These are phyloP conservation scores for Auricularia sp. DNA, from an alignment of 768 basidiomycete genomes.

Conservation along the genomic window DNA sequence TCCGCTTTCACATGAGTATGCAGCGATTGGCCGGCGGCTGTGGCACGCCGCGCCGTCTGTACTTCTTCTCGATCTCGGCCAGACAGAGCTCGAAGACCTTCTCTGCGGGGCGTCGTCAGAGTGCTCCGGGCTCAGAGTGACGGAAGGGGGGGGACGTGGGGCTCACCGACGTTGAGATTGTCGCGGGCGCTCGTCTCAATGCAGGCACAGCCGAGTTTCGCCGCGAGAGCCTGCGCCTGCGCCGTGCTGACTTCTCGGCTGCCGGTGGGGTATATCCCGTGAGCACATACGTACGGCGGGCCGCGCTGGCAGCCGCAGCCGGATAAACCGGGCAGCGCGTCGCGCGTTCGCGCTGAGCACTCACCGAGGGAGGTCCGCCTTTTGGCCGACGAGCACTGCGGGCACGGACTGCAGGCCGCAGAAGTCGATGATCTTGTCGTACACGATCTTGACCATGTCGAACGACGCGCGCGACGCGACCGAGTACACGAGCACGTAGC, in stretches of 20 bases:
- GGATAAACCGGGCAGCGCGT: constrained; percentile 17
- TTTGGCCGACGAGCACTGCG: constrained; percentile 90
- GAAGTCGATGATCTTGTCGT: constrained; percentile 88
- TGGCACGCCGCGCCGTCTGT: constrained; percentile 39
- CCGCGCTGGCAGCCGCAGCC: constrained; percentile 4
- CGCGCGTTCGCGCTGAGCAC: constrained; percentile 27
- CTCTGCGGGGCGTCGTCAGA: constrained; percentile 31
- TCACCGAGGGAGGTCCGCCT: constrained; percentile 68
- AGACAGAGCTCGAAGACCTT: constrained; percentile 81
- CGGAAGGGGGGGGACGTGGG: not conserved
- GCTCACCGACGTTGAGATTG: constrained; percentile 81
- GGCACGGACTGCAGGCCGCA: constrained; percentile 77
- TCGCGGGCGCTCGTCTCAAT: constrained; percentile 85
- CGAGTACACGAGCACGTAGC: constrained; percentile 93
- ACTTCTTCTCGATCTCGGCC: constrained; percentile 70
- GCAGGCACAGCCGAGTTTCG: constrained; percentile 63
- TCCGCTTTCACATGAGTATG: constrained; percentile 40
- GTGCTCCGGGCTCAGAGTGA: constrained; percentile 4
- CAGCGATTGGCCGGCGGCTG: constrained; percentile 38
- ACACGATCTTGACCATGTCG: constrained; percentile 87
- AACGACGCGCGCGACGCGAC: constrained; percentile 87
- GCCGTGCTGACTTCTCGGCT: constrained; percentile 48
- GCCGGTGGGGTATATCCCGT: constrained; percentile 16
- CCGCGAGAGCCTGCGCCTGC: constrained; percentile 72
- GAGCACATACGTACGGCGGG: constrained; percentile 8